A percentile compares a stretch with the other conserved stretches of the same genome.
Conservation (phyloP, 768 basidiomycete species). For the Lentinula lateritia region DNA sequence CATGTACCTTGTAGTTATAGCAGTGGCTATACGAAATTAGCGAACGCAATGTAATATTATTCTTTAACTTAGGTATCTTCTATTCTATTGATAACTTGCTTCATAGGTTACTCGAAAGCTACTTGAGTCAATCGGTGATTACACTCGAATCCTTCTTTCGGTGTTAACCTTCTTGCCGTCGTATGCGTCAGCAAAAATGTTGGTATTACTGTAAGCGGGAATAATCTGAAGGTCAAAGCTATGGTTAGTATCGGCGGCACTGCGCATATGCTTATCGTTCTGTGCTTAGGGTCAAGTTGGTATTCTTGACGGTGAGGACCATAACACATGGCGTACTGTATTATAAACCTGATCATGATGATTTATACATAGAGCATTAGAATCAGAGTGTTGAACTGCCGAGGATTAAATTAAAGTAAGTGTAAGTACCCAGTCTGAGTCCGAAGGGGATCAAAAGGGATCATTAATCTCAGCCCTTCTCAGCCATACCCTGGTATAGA, state of each 20-base stretch:
- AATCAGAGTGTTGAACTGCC: too few species aligned
- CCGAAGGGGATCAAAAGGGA: too few species aligned
- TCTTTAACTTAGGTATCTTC: background rate
- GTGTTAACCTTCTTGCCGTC: background rate
- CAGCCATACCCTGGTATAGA: too few species aligned
- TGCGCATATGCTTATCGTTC: background rate
- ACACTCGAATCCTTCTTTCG: background rate
- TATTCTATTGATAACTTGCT: background rate
- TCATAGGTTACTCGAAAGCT: background rate
- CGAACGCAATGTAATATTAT: conserved; percentile 3
- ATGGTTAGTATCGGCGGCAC: background rate
- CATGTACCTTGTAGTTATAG: conserved; percentile 1
- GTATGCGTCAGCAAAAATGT: background rate
- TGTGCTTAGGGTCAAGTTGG: background rate
- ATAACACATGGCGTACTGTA: too few species aligned
- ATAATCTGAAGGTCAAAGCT: background rate
- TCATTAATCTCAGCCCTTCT: too few species aligned
- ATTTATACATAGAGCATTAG: too few species aligned
- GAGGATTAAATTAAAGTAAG: too few species aligned
- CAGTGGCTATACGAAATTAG: background rate
- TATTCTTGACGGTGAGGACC: too few species aligned
- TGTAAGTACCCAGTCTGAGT: too few species aligned
- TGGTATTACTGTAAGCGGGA: background rate
- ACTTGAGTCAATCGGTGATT: background rate
- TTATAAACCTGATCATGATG: too few species aligned